Evolutionary conservation across 2,329 filamentous ascomycete genomes (phyloP), one percentile per base, ranked within the genome.

Genomic region (Microdochium paspali): DNA sequence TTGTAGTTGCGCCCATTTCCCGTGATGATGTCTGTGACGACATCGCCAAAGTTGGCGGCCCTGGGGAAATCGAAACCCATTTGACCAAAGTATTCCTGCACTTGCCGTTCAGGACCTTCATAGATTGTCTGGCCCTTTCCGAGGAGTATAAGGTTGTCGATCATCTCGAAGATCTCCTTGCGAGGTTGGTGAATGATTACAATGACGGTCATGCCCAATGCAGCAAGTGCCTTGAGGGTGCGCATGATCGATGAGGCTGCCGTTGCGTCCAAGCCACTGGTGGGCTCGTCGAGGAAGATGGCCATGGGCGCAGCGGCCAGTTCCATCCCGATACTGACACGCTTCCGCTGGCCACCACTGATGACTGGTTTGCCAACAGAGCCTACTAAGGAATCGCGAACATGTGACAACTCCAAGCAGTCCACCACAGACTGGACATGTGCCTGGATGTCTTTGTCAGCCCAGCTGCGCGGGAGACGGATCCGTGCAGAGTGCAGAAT

Each of bases 181-280:
- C 77, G 68, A 2, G 79, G 79, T 55, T 82, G 78, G 54, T 82
- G 78, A 50, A 82, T 77, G 48, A 79, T 77, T 42, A 74, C 70
- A 46, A 81, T 74, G 35, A 77, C 71, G 2, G 76, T 78, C 12
- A 80, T 76, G 2, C 77, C 77, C 0, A 77, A 64, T 2, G 68
- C 67, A 7, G 75, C 72, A 40, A 81, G 70, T 1, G 72, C 70
- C 49, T 74, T 73, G 6, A 82, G 62, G 0, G 76, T 71, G 2
- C 65, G 64, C 68, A 80, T 78, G 26, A 81, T 75, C 4, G 73
- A 77, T 1, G 68, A 70, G 0, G 78, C 77, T 9, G 75, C 71
- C 0, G 72, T 74, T 0, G 77, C 73, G 57, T 82, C 77, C 4
- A 77, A 60, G 1, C 73, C 73, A 35, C 70, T 74, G 1, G 74